Evolutionary conservation across 2,329 filamentous ascomycete species (phyloP), one percentile per base, ranked within the genome.

Genomic region (Rutstroemia sp.): DNA sequence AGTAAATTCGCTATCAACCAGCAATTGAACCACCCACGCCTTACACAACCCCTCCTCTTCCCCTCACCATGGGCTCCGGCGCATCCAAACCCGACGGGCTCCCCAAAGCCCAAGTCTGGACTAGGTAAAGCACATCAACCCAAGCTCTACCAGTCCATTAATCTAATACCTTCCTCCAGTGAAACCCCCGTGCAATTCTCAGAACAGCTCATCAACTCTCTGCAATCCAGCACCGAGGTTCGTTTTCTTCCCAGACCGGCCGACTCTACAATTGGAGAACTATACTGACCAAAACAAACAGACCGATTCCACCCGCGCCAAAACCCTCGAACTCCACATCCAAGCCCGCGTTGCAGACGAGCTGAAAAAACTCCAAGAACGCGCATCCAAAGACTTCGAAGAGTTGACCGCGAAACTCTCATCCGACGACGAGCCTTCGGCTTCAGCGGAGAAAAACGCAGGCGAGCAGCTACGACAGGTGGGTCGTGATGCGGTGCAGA

Each of bases 221-320:
- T 97, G 60, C 89, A 96, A 72, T 82, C 83, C 60, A 95, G 84
- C 76, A 81, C 87, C 65, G 91, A 96, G 83, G 92, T 96, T 80
- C 68, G 75, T 64, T 49, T 55, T 10, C 16, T 19, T 45, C 34
- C 21, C 53, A 46, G 27, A 17, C n/a, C 5, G 3, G 16, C n/a
- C 1, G 3, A 7, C 25, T n/a, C 17, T 9, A 46, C 44, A 51
- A 49, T 42, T 27, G 49, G 58, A 48, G 47, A 25, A 25, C n/a
- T 39, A 42, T 50, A 46, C 36, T 48, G 55, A 8, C 19, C 5
- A 9, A 9, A n/a, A 4, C 5, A 4, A n/a, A 58, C 70, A 97
- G 92, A 92, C 88, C 73, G 92, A 97, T 76, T 84, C 86, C 58
- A 92, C 90, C 63, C 91, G 92, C 70, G 81, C 87, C 67, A 89